phyloP scores from a whole-genome alignment of 495 filamentous ascomycete genomes.

The Lasiosphaeria hispida region DNA sequence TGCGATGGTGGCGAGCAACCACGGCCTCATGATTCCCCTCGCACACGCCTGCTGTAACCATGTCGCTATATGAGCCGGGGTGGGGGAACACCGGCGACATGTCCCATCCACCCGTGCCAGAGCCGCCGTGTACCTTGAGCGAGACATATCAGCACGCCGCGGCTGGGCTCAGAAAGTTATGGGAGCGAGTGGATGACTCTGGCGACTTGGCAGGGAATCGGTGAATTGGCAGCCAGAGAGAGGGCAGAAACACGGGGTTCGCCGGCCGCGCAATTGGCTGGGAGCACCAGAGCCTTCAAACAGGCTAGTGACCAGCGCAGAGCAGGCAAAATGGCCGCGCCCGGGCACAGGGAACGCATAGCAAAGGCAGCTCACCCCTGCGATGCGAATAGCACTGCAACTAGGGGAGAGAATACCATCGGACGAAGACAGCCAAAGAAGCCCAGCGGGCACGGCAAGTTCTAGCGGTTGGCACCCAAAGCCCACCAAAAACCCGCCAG shows the following conservation, averaged over 20 bases:
- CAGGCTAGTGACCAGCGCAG: slow-evolving; percentile 20
- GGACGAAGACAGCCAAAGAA: too few relatives aligned
- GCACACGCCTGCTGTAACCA: slow-evolving; percentile 11
- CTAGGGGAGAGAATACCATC: too few relatives aligned
- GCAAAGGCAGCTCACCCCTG: background rate
- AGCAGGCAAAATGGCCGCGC: background rate
- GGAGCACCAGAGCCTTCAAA: slow-evolving; percentile 22
- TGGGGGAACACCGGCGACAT: slow-evolving; percentile 1
- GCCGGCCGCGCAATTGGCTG: slow-evolving; percentile 24
- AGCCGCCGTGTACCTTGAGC: slow-evolving; percentile 5
- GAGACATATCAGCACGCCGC: slow-evolving; percentile 1
- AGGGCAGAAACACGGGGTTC: slow-evolving; percentile 19
- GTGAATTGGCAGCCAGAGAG: background rate
- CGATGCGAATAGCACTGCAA: background rate
- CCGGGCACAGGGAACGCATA: slow-evolving; percentile 3
- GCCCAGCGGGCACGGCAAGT: too few relatives aligned
- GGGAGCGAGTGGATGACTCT: slow-evolving; percentile 15
- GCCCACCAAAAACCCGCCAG: background rate
- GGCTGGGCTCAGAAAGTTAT: background rate
- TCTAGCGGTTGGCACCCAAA: background rate
- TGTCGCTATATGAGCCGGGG: background rate
- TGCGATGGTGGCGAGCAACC: slow-evolving; percentile 26
- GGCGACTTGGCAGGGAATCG: slow-evolving; percentile 12
- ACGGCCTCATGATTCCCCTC: slow-evolving; percentile 24
- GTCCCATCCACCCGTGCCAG: slow-evolving; percentile 4